Base-by-base conservation (phyloP, 1,284 basidiomycete genomes). In the Phlebopus sp. region DNA sequence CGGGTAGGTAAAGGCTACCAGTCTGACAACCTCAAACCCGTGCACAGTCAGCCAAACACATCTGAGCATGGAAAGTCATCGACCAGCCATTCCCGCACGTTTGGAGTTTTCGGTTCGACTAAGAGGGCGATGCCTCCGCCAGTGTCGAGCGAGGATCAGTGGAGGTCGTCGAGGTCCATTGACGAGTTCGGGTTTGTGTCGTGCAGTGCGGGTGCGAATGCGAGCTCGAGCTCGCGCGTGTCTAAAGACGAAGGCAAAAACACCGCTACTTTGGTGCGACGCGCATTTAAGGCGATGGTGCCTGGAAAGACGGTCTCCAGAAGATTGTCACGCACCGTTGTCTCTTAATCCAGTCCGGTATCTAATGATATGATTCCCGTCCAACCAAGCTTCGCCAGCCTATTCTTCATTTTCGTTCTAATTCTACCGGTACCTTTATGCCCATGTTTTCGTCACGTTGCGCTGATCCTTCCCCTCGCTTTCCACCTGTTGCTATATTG, bases 1-100 rank as follows among this genome's bases (percentile, higher is more conserved):
- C 82, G 86, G 15, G 68, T 82, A 9, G 86, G 86, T 2, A 82
- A 79, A 55, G 86, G 86, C 10, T 89, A 89, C 55, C 83, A 89
- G 63, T 87, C 84, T 1, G 78, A 86, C 42, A 76, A 76, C 51
- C 42, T 64, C 35, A 74, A 70, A 31, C 72, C 77, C 2, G 54
- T 67, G 21, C 63, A 53, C 2, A 52, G 46, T 23, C 45, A 19
- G 9, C 10, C 37, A 25, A 51, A 37, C 31, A 47, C 52, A 15
- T 17, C 47, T 18, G 64, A 66, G 17, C 45, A 54, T 17, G 49
- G 60, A 11, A 63, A 64, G 50, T 39, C 57, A 17, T 49, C 58
- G 15, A 50, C 55, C 13, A 49, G 61, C 25, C 62, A 70, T 46
- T 60, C 68, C 18, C 70, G 73, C 34, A 73, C 69, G 47, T 72